Evolutionary conservation across 495 filamentous ascomycete species (phyloP).

Genomic region (Pseudevernia furfuracea): DNA sequence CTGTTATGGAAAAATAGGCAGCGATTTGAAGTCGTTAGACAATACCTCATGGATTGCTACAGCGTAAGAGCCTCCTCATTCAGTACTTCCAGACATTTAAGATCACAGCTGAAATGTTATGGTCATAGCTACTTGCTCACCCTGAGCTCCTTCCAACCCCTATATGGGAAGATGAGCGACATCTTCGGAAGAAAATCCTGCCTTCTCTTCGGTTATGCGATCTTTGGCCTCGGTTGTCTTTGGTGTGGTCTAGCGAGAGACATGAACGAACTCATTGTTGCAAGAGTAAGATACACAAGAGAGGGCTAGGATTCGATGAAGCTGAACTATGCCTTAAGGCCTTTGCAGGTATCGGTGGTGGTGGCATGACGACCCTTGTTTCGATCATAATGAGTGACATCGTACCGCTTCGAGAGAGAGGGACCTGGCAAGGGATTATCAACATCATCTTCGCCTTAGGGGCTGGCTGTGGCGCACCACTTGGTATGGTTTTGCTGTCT

Average conservation of each 20-base stretch:
- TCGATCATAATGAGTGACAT: conserved; percentile 73
- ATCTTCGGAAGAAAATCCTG: conserved; percentile 25
- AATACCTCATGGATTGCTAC: conserved; percentile 82
- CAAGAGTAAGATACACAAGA: conserved; percentile 38
- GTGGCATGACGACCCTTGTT: conserved; percentile 77
- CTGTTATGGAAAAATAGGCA: conserved; percentile 74
- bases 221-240: conserved; percentile 26
- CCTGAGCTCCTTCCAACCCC: conserved; percentile 24
- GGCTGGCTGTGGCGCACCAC: conserved; percentile 60
- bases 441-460: conserved; percentile 74
- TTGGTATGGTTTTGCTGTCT: conserved; percentile 41
- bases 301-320: background rate
- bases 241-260: conserved; percentile 26
- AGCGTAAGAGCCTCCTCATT: conserved; percentile 33
- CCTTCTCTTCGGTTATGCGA: conserved; percentile 23
- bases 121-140: conserved; percentile 21
- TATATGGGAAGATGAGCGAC: conserved; percentile 26
- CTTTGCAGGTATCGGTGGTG: conserved; percentile 71
- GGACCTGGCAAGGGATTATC: conserved; percentile 74
- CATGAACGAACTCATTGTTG: conserved; percentile 36
- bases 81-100: background rate
- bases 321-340: conserved; percentile 25
- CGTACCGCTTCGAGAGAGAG: conserved; percentile 66
- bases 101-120: conserved; percentile 1
- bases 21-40: conserved; percentile 68